Percentiles rank a stretch among this genome's conserved stretches.
These are phyloP conservation scores for Prunus fruticosa DNA, from an alignment of 306 rosid species.

Conservation along the genomic window DNA sequence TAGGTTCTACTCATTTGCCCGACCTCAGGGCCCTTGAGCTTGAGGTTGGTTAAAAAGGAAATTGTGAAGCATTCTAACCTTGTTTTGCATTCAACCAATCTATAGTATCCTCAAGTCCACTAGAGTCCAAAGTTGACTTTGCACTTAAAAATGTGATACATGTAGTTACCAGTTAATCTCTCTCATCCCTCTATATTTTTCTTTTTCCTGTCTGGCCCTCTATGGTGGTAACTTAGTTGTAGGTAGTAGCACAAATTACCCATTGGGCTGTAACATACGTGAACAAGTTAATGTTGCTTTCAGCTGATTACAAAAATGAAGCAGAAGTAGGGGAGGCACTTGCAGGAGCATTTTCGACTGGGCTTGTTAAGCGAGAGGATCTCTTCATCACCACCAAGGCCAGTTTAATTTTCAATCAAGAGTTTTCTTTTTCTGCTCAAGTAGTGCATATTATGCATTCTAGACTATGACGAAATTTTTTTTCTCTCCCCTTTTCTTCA, in stretches of 20 bases:
- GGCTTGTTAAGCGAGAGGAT: constrained; percentile 76
- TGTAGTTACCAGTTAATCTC: neutral
- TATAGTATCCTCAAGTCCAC: neutral
- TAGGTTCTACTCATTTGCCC: no score
- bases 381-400: constrained; percentile 83
- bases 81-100: neutral
- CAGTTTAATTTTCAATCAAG: constrained; percentile 5
- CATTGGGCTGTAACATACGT: neutral
- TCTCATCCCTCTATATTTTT: neutral
- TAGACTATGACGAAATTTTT: neutral
- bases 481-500: neutral
- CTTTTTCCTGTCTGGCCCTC: neutral
- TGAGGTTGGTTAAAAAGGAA: neutral
- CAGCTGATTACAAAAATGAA: constrained; percentile 77
- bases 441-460: neutral
- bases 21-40: no score
- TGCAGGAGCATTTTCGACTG: constrained; percentile 55
- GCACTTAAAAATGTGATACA: neutral
- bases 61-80: neutral
- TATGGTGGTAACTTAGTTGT: neutral
- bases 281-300: constrained; percentile 30
- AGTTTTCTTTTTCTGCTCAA: constrained; percentile 1
- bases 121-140: neutral
- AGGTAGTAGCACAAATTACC: neutral
- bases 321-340: constrained; percentile 77